A percentile compares a stretch with the other conserved stretches of the same genome.
Evolutionary conservation across 1,284 basidiomycete genomes (phyloP).

Genomic region (Ustilago sp.): DNA sequence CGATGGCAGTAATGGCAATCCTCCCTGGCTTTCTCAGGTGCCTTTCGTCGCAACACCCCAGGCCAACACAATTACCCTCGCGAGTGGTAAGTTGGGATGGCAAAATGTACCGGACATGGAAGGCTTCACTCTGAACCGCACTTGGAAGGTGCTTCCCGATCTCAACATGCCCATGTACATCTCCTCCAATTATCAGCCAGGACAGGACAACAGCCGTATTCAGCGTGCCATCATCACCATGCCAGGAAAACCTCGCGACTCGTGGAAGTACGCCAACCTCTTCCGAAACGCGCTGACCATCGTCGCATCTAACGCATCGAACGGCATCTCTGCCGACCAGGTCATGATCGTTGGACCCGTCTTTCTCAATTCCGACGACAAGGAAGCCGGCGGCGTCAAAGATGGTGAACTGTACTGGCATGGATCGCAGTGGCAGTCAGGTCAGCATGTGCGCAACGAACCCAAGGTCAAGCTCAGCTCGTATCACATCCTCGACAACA

Average conservation of each 20-base stretch:
- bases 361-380: conserved; percentile 57
- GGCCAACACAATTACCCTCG: conserved; percentile 10
- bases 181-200: conserved; percentile 37
- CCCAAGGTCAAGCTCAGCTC: conserved; percentile 44
- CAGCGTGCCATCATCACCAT: conserved; percentile 59
- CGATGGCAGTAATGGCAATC: conserved; percentile 35
- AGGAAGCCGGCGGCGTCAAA: conserved; percentile 45
- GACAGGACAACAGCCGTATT: conserved; percentile 43
- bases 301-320: conserved; percentile 40
- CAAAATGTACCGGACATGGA: conserved; percentile 39
- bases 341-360: conserved; percentile 57
- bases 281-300: conserved; percentile 52
- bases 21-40: conserved; percentile 34
- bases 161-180: conserved; percentile 59
- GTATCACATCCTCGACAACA: conserved; percentile 58
- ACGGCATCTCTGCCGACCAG: conserved; percentile 33
- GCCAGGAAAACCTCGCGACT: conserved; percentile 64
- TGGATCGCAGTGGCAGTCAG: conserved; percentile 62
- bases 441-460: conserved; percentile 50
- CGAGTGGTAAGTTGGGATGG: conserved; percentile 39
- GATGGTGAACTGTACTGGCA: conserved; percentile 51
- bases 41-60: conserved; percentile 40
- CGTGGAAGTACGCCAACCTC: conserved; percentile 65
- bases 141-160: conserved; percentile 34
- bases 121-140: conserved; percentile 58